Evolutionary conservation across 352 stramenopile species (phyloP), one percentile per base, ranked within the genome.

Genomic region (Phytophthora syringae): DNA sequence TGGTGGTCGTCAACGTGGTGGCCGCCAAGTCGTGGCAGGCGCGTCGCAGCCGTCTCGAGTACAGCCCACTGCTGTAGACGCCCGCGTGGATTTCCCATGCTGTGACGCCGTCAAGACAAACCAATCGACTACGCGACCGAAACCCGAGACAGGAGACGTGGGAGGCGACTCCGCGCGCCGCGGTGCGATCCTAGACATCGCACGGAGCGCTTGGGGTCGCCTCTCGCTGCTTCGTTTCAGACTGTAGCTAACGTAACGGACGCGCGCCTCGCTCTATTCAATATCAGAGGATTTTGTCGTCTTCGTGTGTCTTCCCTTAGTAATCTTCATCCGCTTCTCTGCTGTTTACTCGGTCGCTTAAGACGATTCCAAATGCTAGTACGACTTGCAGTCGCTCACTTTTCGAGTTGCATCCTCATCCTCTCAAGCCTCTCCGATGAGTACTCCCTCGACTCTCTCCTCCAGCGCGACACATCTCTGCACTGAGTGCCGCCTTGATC

Each of bases 21-120:
- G 69, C 69, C 34, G 69, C 69, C 47, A 77, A 77, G 69, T 77
- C 69, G 53, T 77, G 69, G 69, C 64, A 72, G 40, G 64, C 66
- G 32, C 69, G 64, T 21, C 69, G 69, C 69, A 67, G 52, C 39
- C 69, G 64, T 40, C 64, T 74, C 59, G 58, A 71, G 63, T 77
- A 77, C 64, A 71, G 50, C 27, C 64, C 64, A 28, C 51, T 77
- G 59, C 53, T 77, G 64, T 77, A 77, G 43, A 64, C 52, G 47
- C 43, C n/a, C 58, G 21, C 28, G 47, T 67, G 5, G 9, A 32
- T n/a, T 39, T 9, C 47, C 34, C 42, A 48, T 12, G 10, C 32
- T 48, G 45, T 32, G 24, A 52, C 30, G 11, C 27, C 20, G 27
- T 32, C 27, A 32, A 32, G 27, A 32, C 51, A 55, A 30, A 20